A percentile compares a stretch with the other conserved stretches of the same genome.
phyloP scores from a whole-genome alignment of 2,329 filamentous ascomycete genomes.

The Epichloe scottii region DNA sequence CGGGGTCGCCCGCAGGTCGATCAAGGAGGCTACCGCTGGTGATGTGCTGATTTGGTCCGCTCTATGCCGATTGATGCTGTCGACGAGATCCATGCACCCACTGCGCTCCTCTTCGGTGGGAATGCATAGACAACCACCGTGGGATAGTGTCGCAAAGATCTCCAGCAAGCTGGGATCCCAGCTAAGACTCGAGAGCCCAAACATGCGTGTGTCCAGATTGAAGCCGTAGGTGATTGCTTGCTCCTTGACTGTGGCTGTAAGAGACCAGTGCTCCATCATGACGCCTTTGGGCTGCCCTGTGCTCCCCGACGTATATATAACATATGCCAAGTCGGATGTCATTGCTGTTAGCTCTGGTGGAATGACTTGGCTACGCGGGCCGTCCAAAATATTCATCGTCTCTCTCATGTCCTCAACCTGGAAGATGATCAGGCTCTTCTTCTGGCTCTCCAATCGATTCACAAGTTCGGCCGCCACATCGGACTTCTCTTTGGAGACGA shows the following conservation, averaged over 20 bases:
- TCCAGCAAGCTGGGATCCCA: background rate
- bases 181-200: background rate
- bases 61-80: background rate
- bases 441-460: background rate
- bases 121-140: background rate
- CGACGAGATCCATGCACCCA: background rate
- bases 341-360: background rate
- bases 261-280: slow-evolving; percentile 10
- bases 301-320: slow-evolving; percentile 14
- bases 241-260: background rate
- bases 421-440: background rate
- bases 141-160: background rate
- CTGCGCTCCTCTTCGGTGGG: background rate
- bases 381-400: background rate
- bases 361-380: background rate
- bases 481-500: background rate
- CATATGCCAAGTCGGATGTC: slow-evolving; percentile 6
- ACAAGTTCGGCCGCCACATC: background rate
- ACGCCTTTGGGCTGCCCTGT: slow-evolving; percentile 14
- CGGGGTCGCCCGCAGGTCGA: background rate
- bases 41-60: background rate
- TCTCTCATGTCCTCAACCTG: background rate
- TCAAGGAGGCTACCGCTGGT: background rate
- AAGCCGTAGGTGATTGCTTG: slow-evolving; percentile 4
- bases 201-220: background rate